A percentile compares a stretch with the other conserved stretches of the same genome.
phyloP scores from a whole-genome alignment of 345 rosid genomes.

The Angophora floribunda region DNA sequence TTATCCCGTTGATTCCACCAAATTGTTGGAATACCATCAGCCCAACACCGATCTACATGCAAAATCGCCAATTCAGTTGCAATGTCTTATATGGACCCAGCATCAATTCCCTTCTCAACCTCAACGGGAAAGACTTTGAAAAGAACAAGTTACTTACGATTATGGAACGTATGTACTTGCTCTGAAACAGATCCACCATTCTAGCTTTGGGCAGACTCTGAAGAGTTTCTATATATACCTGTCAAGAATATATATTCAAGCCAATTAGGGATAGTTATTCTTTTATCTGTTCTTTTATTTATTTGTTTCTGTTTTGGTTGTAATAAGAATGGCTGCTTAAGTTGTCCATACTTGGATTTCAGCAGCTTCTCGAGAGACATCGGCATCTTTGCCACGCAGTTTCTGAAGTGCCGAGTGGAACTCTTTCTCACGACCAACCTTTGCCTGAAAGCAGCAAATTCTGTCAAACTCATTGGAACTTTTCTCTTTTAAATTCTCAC shows the following conservation, averaged over 20 bases:
- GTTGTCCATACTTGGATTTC: slow-evolving; percentile 44
- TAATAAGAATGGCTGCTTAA: background rate
- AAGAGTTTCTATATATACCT: slow-evolving; percentile 42
- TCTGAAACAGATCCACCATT: slow-evolving; percentile 46
- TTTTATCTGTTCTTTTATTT: background rate
- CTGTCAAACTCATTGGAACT: background rate
- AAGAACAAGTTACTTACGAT: slow-evolving; percentile 34
- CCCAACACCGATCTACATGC: slow-evolving; percentile 67
- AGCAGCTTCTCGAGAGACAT: slow-evolving; percentile 57
- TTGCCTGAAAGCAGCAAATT: slow-evolving; percentile 40
- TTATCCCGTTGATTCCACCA: slow-evolving; percentile 73
- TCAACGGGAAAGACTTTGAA: background rate
- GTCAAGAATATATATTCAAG: background rate
- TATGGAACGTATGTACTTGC: slow-evolving; percentile 52
- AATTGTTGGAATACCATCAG: slow-evolving; percentile 87
- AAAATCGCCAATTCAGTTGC: background rate
- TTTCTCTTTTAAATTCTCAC: background rate
- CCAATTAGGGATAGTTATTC: background rate
- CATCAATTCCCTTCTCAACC: background rate
- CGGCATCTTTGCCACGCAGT: slow-evolving; percentile 63
- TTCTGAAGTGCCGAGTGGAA: slow-evolving; percentile 49
- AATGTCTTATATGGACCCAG: background rate
- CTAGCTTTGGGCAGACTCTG: slow-evolving; percentile 61
- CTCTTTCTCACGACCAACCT: slow-evolving; percentile 53
- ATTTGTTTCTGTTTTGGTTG: background rate